phyloP scores from a whole-genome alignment of 805 yeast genomes.

The Ogataea degrootiae region DNA sequence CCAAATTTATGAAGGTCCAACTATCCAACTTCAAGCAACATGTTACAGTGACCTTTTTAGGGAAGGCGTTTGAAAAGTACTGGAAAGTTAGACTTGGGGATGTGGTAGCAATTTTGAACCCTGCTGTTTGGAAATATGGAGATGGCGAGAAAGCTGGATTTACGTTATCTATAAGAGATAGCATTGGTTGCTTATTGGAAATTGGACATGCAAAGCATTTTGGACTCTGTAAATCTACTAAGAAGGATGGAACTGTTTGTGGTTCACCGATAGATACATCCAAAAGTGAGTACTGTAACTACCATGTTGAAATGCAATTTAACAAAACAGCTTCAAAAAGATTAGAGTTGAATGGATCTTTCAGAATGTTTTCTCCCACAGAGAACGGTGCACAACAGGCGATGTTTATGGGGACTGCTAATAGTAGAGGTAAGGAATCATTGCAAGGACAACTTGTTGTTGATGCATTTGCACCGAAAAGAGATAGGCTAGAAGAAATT shows the following conservation, averaged over 20 bases:
- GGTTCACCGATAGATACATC: slow-evolving; percentile 52
- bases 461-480: slow-evolving; percentile 23
- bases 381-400: slow-evolving; percentile 39
- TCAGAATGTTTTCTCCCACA: slow-evolving; percentile 53
- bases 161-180: slow-evolving; percentile 50
- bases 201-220: slow-evolving; percentile 67
- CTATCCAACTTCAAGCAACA: slow-evolving; percentile 65
- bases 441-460: slow-evolving; percentile 23
- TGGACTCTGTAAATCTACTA: slow-evolving; percentile 55
- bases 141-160: slow-evolving; percentile 36
- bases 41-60: slow-evolving; percentile 60
- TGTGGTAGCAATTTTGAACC: slow-evolving; percentile 70
- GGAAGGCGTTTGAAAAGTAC: slow-evolving; percentile 60
- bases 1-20: slow-evolving; percentile 55
- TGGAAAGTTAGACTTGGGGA: slow-evolving; percentile 77
- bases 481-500: slow-evolving; percentile 12
- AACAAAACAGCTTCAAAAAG: slow-evolving; percentile 54
- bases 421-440: slow-evolving; percentile 19
- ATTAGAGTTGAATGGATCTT: slow-evolving; percentile 68
- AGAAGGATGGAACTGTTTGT: slow-evolving; percentile 50
- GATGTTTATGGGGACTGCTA: slow-evolving; percentile 26
- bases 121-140: slow-evolving; percentile 44
- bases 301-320: slow-evolving; percentile 58
- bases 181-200: slow-evolving; percentile 54
- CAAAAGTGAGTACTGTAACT: slow-evolving; percentile 58